These are phyloP conservation scores for Cyberlindnera nakhonratchasimensis DNA, from an alignment of 805 yeast species.

Conservation along the genomic window DNA sequence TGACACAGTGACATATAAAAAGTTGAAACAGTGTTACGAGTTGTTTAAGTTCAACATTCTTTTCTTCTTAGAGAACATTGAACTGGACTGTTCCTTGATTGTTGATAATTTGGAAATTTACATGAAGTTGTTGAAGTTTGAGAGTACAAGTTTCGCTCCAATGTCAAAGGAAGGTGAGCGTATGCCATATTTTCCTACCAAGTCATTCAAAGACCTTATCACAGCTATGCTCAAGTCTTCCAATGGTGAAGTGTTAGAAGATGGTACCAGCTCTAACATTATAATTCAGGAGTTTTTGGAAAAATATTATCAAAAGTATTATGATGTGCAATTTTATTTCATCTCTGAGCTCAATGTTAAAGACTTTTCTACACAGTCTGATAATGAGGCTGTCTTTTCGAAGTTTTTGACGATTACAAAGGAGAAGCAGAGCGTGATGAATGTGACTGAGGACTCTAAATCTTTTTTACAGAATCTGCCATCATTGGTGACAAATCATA, in stretches of 20 bases:
- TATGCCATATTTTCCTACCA: conserved; percentile 61
- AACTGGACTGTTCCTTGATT: conserved; percentile 43
- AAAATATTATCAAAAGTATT: conserved; percentile 51
- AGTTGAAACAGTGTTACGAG: conserved; percentile 61
- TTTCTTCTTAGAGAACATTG: conserved; percentile 36
- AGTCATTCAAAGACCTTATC: conserved; percentile 43
- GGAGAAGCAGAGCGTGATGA: conserved; percentile 31
- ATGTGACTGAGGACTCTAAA: conserved; percentile 36
- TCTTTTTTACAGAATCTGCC: conserved; percentile 46
- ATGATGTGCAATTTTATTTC: conserved; percentile 79
- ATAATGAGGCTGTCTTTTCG: conserved; percentile 25
- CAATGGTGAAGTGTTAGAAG: conserved; percentile 39
- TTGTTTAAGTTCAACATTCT: conserved; percentile 46
- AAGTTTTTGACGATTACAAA: conserved; percentile 39
- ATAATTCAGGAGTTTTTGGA: conserved; percentile 54
- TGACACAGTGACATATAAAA: conserved; percentile 47
- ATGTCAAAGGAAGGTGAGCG: conserved; percentile 24
- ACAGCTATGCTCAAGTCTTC: conserved; percentile 34
- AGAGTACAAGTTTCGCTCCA: conserved; percentile 51
- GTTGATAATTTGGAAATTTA: conserved; percentile 53
- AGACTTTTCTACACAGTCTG: conserved; percentile 13
- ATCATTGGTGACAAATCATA: conserved; percentile 35
- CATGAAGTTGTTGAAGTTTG: conserved; percentile 54
- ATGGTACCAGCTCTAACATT: conserved; percentile 47
- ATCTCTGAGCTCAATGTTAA: conserved; percentile 45